Percentiles rank a stretch among this genome's conserved stretches.
Conservation (phyloP, 306 rosid species). For the Prunus kanzakura region DNA sequence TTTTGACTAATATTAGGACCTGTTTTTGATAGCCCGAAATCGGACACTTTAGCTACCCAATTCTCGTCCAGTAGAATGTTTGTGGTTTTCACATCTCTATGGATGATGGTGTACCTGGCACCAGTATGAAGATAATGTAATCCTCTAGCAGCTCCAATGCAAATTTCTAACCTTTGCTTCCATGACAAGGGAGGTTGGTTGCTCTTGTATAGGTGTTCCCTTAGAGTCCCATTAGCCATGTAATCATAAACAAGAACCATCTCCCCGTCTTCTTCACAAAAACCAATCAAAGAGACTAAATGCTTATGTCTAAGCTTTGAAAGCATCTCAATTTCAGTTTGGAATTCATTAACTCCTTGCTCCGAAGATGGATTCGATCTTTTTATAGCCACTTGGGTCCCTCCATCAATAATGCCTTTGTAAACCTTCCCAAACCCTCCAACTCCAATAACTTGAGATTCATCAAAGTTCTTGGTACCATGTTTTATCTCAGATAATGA, state of each 20-base stretch:
- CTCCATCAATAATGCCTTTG: constrained; percentile 44
- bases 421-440: constrained; percentile 61
- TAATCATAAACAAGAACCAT: constrained; percentile 46
- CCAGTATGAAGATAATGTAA: constrained; percentile 41
- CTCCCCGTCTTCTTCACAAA: constrained; percentile 45
- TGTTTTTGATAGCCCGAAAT: constrained; percentile 43
- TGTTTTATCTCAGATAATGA: constrained; percentile 36
- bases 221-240: constrained; percentile 53
- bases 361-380: constrained; percentile 46
- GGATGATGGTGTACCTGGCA: constrained; percentile 30
- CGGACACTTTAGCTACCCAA: constrained; percentile 49
- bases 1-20: constrained; percentile 30
- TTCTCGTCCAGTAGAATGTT: constrained; percentile 38
- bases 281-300: constrained; percentile 48
- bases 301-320: constrained; percentile 49
- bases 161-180: constrained; percentile 41
- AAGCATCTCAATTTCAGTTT: constrained; percentile 47
- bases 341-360: constrained; percentile 44
- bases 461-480: constrained; percentile 43
- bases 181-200: constrained; percentile 35
- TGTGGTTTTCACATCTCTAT: constrained; percentile 40
- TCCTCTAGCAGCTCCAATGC: constrained; percentile 44
- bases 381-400: constrained; percentile 41
- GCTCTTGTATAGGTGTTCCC: constrained; percentile 37
- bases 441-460: constrained; percentile 43